Conservation (phyloP, 2,329 filamentous ascomycete species). For the Fusarium sp. region DNA sequence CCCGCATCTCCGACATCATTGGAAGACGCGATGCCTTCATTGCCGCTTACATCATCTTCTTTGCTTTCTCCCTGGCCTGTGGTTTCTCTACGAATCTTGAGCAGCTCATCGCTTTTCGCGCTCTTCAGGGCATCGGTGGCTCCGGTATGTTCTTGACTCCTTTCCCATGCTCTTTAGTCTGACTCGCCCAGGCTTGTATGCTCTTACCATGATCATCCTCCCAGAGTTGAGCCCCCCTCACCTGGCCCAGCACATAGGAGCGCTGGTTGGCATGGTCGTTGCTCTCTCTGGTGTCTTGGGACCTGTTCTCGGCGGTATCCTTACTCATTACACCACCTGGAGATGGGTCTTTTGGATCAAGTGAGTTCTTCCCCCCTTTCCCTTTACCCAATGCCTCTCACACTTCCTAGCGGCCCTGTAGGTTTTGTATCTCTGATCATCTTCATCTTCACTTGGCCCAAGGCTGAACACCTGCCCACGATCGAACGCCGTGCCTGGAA, state of each 20-base stretch:
- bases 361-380: conserved; percentile 44
- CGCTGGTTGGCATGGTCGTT: conserved; percentile 62
- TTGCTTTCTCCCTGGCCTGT: conserved; percentile 68
- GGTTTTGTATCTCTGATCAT: conserved; percentile 59
- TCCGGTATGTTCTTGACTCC: conserved; percentile 51
- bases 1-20: conserved; percentile 66
- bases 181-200: conserved; percentile 59
- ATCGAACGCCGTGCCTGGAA: conserved; percentile 57
- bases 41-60: conserved; percentile 64
- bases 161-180: neutral
- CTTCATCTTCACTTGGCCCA: conserved; percentile 65
- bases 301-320: conserved; percentile 62
- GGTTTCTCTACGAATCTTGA: conserved; percentile 50
- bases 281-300: conserved; percentile 63
- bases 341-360: conserved; percentile 72
- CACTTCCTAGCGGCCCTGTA: conserved; percentile 59
- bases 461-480: conserved; percentile 52
- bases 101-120: conserved; percentile 63
- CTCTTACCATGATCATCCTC: conserved; percentile 67
- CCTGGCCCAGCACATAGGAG: conserved; percentile 57
- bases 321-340: conserved; percentile 64
- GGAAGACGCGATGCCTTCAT: conserved; percentile 66
- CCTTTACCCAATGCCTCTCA: conserved; percentile 2
- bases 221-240: conserved; percentile 61
- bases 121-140: conserved; percentile 64